These are phyloP conservation scores for Fusarium sublunatum DNA, from an alignment of 2,329 filamentous ascomycete genomes.

Conservation along the genomic window DNA sequence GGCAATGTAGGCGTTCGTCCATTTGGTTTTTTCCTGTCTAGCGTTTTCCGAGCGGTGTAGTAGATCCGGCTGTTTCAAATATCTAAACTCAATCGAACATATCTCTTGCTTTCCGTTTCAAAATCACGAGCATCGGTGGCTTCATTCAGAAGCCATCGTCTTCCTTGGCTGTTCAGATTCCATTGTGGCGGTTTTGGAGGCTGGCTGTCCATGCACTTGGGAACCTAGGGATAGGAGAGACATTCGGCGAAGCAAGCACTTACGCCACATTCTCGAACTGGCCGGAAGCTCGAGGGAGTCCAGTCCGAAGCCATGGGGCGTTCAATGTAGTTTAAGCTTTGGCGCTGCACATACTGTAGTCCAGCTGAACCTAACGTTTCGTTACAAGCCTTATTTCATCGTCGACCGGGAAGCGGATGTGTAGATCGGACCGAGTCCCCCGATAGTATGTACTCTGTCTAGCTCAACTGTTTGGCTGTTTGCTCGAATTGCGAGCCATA, in stretches of 20 bases:
- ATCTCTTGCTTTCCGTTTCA: conserved; percentile 14
- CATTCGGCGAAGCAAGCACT: conserved; percentile 17
- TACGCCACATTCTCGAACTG: conserved; percentile 23
- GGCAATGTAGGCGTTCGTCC: conserved; percentile 22
- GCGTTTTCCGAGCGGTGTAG: neutral
- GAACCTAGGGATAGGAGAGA: conserved; percentile 20
- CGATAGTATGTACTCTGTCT: neutral
- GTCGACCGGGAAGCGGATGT: conserved; percentile 8
- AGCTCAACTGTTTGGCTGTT: neutral
- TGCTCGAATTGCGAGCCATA: neutral
- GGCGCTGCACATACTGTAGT: no score
- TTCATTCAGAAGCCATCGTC: neutral
- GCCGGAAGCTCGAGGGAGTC: conserved; percentile 21
- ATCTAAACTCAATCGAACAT: conserved; percentile 10
- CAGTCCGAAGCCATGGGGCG: conserved; percentile 2
- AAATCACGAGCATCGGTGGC: neutral
- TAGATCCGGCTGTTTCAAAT: conserved; percentile 24
- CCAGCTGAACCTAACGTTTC: conserved; percentile 7
- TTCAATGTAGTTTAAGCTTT: neutral
- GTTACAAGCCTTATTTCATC: conserved; percentile 1
- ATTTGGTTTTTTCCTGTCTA: conserved; percentile 20
- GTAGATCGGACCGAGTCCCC: neutral
- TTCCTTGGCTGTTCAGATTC: neutral
- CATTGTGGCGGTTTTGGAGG: conserved; percentile 17
- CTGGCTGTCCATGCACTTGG: conserved; percentile 28